A percentile compares a stretch with the other conserved stretches of the same genome.
These are phyloP conservation scores for Pseudisothecium myosuroides DNA, from an alignment of 225 moss, liverwort and hornwort species.

Conservation along the genomic window DNA sequence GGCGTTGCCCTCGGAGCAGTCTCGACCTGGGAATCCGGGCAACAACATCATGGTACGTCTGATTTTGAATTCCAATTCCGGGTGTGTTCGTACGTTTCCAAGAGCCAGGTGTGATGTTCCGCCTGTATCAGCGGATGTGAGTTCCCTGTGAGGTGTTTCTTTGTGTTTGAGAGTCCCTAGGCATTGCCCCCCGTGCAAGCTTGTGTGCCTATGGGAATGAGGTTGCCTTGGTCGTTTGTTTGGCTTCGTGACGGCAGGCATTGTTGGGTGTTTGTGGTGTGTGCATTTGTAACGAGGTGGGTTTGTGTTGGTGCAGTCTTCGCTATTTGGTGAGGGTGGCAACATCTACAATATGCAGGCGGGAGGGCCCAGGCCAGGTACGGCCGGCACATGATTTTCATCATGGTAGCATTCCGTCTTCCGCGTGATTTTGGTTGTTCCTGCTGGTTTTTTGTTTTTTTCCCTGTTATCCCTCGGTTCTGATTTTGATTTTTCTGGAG, in stretches of 20 bases:
- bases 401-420: background rate
- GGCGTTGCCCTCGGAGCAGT: slow-evolving; percentile 82
- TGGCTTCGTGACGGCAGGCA: background rate
- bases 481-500: slow-evolving; percentile 2
- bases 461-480: background rate
- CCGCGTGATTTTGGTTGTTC: background rate
- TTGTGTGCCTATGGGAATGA: background rate
- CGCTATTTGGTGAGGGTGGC: slow-evolving; percentile 96
- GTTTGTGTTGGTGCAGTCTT: slow-evolving; percentile 59
- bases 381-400: background rate
- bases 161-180: background rate
- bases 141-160: background rate
- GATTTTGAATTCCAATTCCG: background rate
- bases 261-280: background rate
- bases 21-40: slow-evolving; percentile 59
- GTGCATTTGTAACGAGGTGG: slow-evolving; percentile 12
- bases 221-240: background rate
- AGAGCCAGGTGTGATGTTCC: background rate
- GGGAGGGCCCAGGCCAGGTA: slow-evolving; percentile 81
- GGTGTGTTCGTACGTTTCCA: background rate
- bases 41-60: slow-evolving; percentile 75
- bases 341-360: slow-evolving; percentile 76
- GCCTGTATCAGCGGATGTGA: background rate
- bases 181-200: background rate
- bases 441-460: no score